Evolutionary conservation across 179 eudicot species (phyloP).

Genomic region (Sideroxylon spinosum): DNA sequence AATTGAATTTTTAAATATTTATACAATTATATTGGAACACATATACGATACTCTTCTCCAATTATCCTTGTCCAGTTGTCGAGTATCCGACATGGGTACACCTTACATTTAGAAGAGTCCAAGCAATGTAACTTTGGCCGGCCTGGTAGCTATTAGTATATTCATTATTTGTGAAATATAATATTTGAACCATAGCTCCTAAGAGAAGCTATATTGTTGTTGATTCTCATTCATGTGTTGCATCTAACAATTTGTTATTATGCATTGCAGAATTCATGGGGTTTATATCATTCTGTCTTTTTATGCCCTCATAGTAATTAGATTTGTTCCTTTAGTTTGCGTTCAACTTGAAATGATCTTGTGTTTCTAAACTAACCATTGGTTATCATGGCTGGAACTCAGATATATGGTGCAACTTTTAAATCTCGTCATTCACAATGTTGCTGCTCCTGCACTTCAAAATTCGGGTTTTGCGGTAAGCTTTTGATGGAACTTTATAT

Average conservation of each 20-base stretch:
- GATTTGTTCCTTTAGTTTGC: background rate
- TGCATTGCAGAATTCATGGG: background rate
- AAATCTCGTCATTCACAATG: constrained; percentile 63
- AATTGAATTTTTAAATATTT: no score
- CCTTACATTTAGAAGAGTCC: no score
- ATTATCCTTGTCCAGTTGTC: no score
- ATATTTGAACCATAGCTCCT: background rate
- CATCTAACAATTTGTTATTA: background rate
- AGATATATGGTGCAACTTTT: constrained; percentile 98
- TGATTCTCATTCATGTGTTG: background rate
- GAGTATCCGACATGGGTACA: no score
- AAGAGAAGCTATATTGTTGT: background rate
- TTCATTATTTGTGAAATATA: background rate
- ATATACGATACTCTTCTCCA: no score
- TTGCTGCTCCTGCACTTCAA: constrained; percentile 95
- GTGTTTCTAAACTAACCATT: constrained; percentile 13
- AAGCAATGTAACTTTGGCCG: no score
- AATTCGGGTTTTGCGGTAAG: constrained; percentile 98
- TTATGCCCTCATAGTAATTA: background rate
- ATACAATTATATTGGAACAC: no score
- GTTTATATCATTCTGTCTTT: background rate
- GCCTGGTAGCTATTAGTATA: background rate
- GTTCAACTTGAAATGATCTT: background rate
- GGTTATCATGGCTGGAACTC: constrained; percentile 26
- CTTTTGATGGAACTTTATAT: constrained; percentile 11